These are phyloP conservation scores for Russula sp. DNA, from an alignment of 768 basidiomycete genomes.

Conservation along the genomic window DNA sequence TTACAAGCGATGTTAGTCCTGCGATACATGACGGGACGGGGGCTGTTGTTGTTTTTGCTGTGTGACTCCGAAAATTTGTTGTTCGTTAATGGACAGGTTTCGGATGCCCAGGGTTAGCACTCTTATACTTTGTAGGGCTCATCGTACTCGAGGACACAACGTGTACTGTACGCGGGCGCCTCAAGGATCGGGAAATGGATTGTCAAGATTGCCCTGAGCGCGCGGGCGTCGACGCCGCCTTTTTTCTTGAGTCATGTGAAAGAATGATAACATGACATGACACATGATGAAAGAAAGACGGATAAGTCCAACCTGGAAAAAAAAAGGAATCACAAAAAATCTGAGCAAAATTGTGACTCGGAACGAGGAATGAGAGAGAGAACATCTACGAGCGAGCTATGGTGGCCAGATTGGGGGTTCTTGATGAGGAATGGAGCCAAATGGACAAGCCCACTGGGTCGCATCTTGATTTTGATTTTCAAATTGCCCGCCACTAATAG, in stretches of 20 bases:
- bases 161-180: conserved; percentile 17
- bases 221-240: background rate
- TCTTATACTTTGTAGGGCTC: conserved; percentile 12
- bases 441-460: background rate
- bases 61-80: background rate
- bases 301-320: too few relatives aligned
- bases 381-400: too few relatives aligned
- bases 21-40: conserved; percentile 9
- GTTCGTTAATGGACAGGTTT: background rate
- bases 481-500: background rate
- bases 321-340: background rate
- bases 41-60: background rate
- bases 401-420: background rate
- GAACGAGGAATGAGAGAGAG: too few relatives aligned
- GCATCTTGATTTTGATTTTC: background rate
- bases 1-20: conserved; percentile 27
- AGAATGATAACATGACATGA: background rate
- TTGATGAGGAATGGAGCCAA: conserved; percentile 22
- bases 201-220: background rate
- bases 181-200: background rate
- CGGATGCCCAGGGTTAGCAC: background rate
- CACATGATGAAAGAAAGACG: background rate
- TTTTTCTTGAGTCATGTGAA: background rate
- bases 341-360: too few relatives aligned
- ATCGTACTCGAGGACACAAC: conserved; percentile 13